Conservation (phyloP, 2,329 filamentous ascomycete species). For the Neofusicoccum kwambonambiense region DNA sequence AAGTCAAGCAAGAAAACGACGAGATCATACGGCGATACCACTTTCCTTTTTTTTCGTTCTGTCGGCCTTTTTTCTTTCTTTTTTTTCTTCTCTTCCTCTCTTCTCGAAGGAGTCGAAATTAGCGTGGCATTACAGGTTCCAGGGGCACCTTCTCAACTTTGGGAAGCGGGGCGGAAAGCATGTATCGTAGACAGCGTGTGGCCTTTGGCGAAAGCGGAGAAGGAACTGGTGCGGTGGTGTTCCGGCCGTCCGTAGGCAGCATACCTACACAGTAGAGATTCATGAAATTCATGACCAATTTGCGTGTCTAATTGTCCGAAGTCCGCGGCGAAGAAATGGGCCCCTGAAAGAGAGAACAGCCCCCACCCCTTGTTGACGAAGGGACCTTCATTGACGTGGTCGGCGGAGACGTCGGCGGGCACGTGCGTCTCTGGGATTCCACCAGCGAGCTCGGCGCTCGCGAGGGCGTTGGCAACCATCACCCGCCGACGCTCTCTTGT, state of each 20-base stretch:
- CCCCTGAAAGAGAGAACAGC: neutral
- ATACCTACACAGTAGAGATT: neutral
- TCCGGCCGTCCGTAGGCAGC: neutral
- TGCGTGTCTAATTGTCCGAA: neutral
- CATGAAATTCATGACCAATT: neutral
- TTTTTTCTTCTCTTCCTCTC: neutral
- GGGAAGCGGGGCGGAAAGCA: neutral
- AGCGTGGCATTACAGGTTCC: constrained; percentile 8
- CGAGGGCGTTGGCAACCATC: neutral
- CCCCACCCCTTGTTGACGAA: neutral
- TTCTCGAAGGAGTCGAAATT: neutral
- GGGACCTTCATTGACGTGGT: constrained; percentile 12
- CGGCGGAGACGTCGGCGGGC: neutral
- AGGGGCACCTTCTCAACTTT: neutral
- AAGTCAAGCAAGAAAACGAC: neutral
- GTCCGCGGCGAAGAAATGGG: neutral
- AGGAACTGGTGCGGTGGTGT: neutral
- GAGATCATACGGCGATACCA: constrained; percentile 13
- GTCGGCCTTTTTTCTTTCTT: neutral
- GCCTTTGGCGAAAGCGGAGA: neutral
- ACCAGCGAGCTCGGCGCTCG: constrained; percentile 14
- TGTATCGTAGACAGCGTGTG: neutral
- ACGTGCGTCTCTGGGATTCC: constrained; percentile 7
- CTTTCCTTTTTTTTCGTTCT: neutral
- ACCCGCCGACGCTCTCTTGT: neutral